Percentiles rank a stretch among this genome's conserved stretches.
phyloP scores from a whole-genome alignment of 257 asterid species.

The Fraxinus excelsior region DNA sequence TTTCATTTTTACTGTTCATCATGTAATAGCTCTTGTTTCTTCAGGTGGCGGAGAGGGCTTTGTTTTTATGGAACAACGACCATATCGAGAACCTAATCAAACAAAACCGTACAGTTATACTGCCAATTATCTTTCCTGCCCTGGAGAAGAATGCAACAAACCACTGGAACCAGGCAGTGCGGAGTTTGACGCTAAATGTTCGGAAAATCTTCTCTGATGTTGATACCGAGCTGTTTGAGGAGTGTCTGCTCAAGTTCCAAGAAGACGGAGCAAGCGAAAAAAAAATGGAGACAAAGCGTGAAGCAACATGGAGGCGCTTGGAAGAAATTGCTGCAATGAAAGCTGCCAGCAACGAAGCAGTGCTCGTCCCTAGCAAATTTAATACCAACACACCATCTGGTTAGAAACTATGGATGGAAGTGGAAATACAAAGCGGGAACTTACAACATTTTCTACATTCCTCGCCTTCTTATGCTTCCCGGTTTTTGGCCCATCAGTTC shows the following conservation, averaged over 20 bases:
- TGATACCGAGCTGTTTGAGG: slow-evolving; percentile 70
- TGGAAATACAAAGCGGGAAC: not conserved
- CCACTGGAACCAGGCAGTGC: slow-evolving; percentile 85
- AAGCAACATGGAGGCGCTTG: slow-evolving; percentile 63
- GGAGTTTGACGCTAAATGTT: slow-evolving; percentile 64
- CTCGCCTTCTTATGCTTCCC: slow-evolving; percentile 33
- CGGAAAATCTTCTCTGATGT: slow-evolving; percentile 64
- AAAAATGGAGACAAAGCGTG: slow-evolving; percentile 55
- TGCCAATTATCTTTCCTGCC: slow-evolving; percentile 68
- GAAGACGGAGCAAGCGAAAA: slow-evolving; percentile 55
- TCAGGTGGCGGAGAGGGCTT: slow-evolving; percentile 86
- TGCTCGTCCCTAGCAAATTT: slow-evolving; percentile 36
- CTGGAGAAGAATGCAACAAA: slow-evolving; percentile 64
- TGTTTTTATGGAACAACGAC: slow-evolving; percentile 75
- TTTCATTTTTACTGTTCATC: not conserved
- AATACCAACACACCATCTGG: slow-evolving; percentile 42
- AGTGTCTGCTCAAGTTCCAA: slow-evolving; percentile 56
- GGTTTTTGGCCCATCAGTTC: slow-evolving; percentile 36
- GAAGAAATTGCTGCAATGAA: slow-evolving; percentile 66
- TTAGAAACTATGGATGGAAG: slow-evolving; percentile 38
- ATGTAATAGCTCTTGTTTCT: slow-evolving; percentile 18
- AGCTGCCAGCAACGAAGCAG: slow-evolving; percentile 46
- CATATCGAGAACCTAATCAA: slow-evolving; percentile 71
- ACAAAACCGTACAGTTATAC: slow-evolving; percentile 64
- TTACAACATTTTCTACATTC: slow-evolving; percentile 30